phyloP scores from a whole-genome alignment of 306 rosid species.

The Delonix regia region DNA sequence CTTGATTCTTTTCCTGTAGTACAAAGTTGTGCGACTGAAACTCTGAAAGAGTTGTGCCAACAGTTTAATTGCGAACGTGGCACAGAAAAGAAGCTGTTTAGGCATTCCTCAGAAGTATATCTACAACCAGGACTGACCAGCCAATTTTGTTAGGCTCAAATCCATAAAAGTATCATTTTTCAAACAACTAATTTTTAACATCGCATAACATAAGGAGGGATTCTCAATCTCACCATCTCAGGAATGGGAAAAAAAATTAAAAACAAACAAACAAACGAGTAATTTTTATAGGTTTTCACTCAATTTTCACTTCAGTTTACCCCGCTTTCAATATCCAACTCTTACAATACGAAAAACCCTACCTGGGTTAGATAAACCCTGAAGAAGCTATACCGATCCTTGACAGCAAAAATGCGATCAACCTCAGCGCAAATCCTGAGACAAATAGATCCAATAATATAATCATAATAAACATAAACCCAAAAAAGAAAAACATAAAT shows the following conservation, averaged over 20 bases:
- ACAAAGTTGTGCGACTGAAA: background rate
- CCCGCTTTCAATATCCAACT: background rate
- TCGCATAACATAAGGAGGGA: background rate
- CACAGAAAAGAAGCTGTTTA: background rate
- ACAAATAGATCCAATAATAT: background rate
- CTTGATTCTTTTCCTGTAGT: background rate
- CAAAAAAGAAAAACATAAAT: background rate
- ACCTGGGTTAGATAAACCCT: background rate
- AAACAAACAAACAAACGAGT: background rate
- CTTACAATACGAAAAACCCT: background rate
- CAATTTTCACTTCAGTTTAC: background rate
- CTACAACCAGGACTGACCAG: background rate
- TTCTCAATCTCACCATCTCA: background rate
- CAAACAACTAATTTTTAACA: background rate
- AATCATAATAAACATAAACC: background rate
- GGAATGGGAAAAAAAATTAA: too few relatives aligned
- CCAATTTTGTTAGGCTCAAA: background rate
- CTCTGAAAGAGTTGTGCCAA: background rate
- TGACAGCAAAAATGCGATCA: background rate
- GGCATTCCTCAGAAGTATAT: background rate
- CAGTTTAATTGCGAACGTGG: background rate
- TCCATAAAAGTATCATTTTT: background rate
- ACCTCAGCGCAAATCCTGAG: background rate
- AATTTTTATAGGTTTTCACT: background rate
- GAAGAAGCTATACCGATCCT: background rate